Base-by-base conservation (phyloP, 2,329 filamentous ascomycete species). In the Alternaria gansuensis region DNA sequence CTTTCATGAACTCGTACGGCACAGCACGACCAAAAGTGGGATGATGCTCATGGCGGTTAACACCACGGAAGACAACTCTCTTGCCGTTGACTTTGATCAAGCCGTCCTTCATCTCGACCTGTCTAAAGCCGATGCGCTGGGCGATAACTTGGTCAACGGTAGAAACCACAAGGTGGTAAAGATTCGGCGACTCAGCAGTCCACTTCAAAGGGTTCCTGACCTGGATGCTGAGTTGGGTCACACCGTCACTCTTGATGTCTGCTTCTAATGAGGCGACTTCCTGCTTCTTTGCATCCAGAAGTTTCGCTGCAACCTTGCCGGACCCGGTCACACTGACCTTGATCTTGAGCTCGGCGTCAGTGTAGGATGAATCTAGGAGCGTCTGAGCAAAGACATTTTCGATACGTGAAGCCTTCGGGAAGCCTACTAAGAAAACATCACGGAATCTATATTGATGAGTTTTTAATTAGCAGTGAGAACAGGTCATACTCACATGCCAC, bases 31-130 rank as follows among this genome's bases (percentile, higher is more conserved):
- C 88, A 28, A 83, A 82, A 10, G 78, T 76, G 0, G 87, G 87
- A 66, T 91, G 88, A 66, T 92, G 88, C 57, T 92, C 89, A 67
- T 91, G 89, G 14, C 88, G 80, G 71, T 91, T 91, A 14, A 87
- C 85, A 14, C 88, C 89, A 28, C 85, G 82, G 62, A 91, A 81
- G 2, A 85, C 81, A 49, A 91, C 82, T 1, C 84, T 79, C 28
- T 81, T 80, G 4, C 88, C 88, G 57, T 90, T 91, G 64, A 90
- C 87, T 24, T 80, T 80, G 64, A 89, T 80, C 41, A 88, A 73
- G 0, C 87, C 85, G 46, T 86, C 79, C 54, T 84, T 85, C 50
- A 89, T 80, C 75, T 90, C 86, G 3, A 89, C 83, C 45, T 83
- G 82, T 33, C 88, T 84, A 75, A 91, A 90, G 0, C 88, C 88